These are phyloP conservation scores for Tephrocybe rancida DNA, from an alignment of 768 basidiomycete genomes.

Conservation along the genomic window DNA sequence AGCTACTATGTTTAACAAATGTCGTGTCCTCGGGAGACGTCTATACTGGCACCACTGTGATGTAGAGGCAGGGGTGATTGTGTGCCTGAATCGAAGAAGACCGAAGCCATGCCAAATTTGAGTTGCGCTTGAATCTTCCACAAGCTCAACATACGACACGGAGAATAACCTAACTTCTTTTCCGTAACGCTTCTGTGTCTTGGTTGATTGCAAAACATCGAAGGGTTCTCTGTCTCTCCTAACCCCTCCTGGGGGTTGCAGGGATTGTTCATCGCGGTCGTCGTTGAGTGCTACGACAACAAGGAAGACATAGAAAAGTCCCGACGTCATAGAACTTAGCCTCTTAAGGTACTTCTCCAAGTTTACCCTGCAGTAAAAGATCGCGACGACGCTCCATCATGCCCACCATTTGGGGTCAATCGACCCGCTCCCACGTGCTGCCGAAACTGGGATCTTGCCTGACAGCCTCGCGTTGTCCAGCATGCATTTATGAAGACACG, in stretches of 20 bases:
- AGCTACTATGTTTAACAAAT: not conserved
- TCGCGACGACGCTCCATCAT: slow-evolving; percentile 13
- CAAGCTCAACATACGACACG: slow-evolving; percentile 13
- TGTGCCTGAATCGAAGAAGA: slow-evolving; percentile 18
- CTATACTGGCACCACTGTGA: not conserved
- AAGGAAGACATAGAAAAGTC: not conserved
- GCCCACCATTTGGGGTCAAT: slow-evolving; percentile 6
- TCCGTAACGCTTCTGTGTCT: slow-evolving; percentile 12
- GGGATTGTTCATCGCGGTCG: not conserved
- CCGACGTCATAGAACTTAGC: slow-evolving; percentile 1
- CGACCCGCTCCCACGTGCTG: slow-evolving; percentile 24
- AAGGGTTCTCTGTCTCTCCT: not conserved
- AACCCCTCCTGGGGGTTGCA: not conserved
- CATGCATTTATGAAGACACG: slow-evolving; percentile 22
- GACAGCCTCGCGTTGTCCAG: slow-evolving; percentile 19
- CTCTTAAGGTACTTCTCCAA: slow-evolving; percentile 2
- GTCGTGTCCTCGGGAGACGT: slow-evolving; percentile 11
- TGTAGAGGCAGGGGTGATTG: slow-evolving; percentile 6
- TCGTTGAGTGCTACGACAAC: not conserved
- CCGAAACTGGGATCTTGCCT: slow-evolving; percentile 20
- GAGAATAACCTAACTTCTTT: slow-evolving; percentile 14
- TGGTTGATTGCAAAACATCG: slow-evolving; percentile 1
- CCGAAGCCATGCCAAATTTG: slow-evolving; percentile 13
- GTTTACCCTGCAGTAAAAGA: slow-evolving; percentile 20
- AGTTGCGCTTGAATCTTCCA: slow-evolving; percentile 11